Evolutionary conservation across 352 stramenopile genomes (phyloP), one percentile per base, ranked within the genome.

Genomic region (Pythium insidiosum): DNA sequence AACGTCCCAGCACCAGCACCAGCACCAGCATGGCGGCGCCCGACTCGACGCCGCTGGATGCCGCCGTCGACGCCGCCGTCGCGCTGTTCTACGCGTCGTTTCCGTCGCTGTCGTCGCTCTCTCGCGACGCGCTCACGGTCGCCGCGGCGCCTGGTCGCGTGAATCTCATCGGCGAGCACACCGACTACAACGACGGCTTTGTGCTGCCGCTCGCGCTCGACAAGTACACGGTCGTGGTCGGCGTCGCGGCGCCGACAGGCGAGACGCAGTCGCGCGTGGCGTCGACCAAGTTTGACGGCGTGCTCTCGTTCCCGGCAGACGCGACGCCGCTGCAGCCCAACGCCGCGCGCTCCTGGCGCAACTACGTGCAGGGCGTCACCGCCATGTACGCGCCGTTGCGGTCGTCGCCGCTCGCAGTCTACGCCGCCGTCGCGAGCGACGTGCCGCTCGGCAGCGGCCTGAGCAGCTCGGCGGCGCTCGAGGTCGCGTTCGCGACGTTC

Each of bases 111-210:
- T 42, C 50, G 13, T 39, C 62, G 24, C 33, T 74, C 20, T 64
- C 72, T 34, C 63, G 66, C 25, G 38, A 58, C 9, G 54, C 61
- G 13, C 49, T 85, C 16, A 77, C 66, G 43, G 77, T 85, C 43
- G 72, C 79, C 10, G 68, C 53, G 1, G 92, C 94, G 21, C 94
- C 94, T 7, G 94, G 94, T 36, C 81, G 93, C 37, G 93, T 98
- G n/a, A 98, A 98, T 69, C 74, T 98, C 43, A 98, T 98, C 33
- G 81, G 77, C 33, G 92, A 98, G 62, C 92, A 98, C 67, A 97
- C 90, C 3, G 92, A 98, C 65, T 98, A 98, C 69, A 98, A 96
- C 43, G 89, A 96, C 48, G 90, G 94, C 24, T 98, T 97, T 63
- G 94, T 98, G 31, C 77, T 97, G 39, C 95, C 95, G n/a, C 66